Evolutionary conservation across 2,329 filamentous ascomycete genomes (phyloP), one percentile per base, ranked within the genome.

Genomic region (Sodiomyces alkalinus): DNA sequence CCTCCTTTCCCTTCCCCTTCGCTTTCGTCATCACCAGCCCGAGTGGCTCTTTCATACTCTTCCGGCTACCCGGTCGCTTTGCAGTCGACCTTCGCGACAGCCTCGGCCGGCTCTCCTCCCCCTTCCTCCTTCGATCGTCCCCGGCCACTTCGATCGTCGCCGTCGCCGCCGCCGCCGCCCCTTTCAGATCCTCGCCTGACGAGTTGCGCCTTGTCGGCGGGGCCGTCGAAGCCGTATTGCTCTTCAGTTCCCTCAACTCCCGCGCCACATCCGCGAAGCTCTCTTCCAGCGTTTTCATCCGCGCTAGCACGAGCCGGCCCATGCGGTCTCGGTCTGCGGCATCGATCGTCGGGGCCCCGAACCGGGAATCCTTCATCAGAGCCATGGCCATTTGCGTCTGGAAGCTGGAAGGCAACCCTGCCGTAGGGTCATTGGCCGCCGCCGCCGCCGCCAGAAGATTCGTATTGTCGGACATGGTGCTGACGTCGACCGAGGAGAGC

Each of bases 281-380:
- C 52, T 92, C 83, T 48, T 96, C 86, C 3, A 96, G 63, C 6
- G 79, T 87, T 49, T 90, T 90, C 83, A 94, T 94, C 19, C 83
- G 65, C 7, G 83, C 82, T 25, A 94, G 60, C 52, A 94, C 79
- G 25, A 93, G 65, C 31, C 82, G 70, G 40, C 76, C 74, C 67
- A 86, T 79, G 22, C 80, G 69, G 44, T 81, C 77, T 15, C 49
- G 69, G 62, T 60, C 58, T 30, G 46, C 51, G 4, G 47, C 33
- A 26, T 58, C 53, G 18, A 41, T 39, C 21, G 47, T 48, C 18
- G 48, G 46, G 12, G 48, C 53, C 41, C 65, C 67, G 29, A 74
- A 51, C 13, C 68, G 70, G 10, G 47, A 53, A 22, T 62, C 53
- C 48, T 63, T 62, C 42, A 74, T 74, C 27, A 73, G 68, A 0